A percentile compares a stretch with the other conserved stretches of the same genome.
Conservation (phyloP, 1,139 yeast species). For the Geotrichum bryndzae region DNA sequence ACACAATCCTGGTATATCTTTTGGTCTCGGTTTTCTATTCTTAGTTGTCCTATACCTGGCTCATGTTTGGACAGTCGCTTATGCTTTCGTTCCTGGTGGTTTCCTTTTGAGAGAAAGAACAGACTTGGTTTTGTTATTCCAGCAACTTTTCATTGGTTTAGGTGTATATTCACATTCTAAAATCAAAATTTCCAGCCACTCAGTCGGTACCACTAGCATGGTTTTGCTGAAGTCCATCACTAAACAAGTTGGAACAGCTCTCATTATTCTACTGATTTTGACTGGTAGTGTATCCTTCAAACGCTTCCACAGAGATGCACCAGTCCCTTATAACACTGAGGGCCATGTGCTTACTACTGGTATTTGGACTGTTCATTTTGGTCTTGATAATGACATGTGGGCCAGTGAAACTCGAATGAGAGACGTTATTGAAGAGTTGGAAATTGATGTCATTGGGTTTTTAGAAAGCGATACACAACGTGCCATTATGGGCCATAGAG, state of each 20-base stretch:
- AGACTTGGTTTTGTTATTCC: conserved; percentile 57
- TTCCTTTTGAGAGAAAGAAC: conserved; percentile 80
- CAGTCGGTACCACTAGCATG: conserved; percentile 20
- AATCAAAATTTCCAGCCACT: conserved; percentile 22
- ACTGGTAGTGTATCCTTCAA: conserved; percentile 45
- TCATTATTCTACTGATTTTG: conserved; percentile 29
- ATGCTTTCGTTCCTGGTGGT: conserved; percentile 97
- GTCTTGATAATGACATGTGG: conserved; percentile 97
- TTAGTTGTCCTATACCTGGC: conserved; percentile 58
- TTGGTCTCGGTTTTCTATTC: conserved; percentile 51
- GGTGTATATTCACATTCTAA: conserved; percentile 31
- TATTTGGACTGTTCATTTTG: conserved; percentile 97
- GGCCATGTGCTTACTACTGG: conserved; percentile 82
- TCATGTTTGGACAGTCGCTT: conserved; percentile 96
- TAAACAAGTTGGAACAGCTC: conserved; percentile 28
- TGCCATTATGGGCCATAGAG: conserved; percentile 90
- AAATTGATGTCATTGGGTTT: conserved; percentile 84
- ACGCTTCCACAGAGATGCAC: conserved; percentile 55
- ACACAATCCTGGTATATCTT: conserved; percentile 53
- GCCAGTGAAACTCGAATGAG: conserved; percentile 88
- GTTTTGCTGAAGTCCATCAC: conserved; percentile 25
- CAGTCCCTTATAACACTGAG: conserved; percentile 71
- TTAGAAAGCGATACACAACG: conserved; percentile 92
- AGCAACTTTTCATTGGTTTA: conserved; percentile 45
- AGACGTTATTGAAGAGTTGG: conserved; percentile 73